These are phyloP conservation scores for Meripilus lineatus DNA, from an alignment of 1,284 basidiomycete genomes.

Conservation along the genomic window DNA sequence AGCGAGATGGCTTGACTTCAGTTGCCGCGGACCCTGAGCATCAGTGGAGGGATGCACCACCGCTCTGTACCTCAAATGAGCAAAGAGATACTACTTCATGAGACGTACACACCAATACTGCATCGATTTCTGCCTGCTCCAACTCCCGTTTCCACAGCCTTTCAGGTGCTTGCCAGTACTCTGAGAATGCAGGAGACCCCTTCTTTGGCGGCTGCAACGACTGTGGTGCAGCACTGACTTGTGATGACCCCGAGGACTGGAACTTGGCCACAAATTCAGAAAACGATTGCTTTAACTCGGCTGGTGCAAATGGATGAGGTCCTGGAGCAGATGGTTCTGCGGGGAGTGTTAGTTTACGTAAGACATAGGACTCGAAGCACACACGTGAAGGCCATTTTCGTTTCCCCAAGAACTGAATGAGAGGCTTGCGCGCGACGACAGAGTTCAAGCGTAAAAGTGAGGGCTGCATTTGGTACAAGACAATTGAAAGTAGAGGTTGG, in stretches of 20 bases:
- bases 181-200: slow-evolving; percentile 38
- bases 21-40: slow-evolving; percentile 3
- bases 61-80: slow-evolving; percentile 45
- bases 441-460: slow-evolving; percentile 36
- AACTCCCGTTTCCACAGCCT: slow-evolving; percentile 62
- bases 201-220: slow-evolving; percentile 18
- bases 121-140: slow-evolving; percentile 71
- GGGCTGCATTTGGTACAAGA: no score
- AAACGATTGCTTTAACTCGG: slow-evolving; percentile 63
- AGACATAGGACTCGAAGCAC: slow-evolving; percentile 15
- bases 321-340: slow-evolving; percentile 57
- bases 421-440: slow-evolving; percentile 46
- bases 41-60: slow-evolving; percentile 60
- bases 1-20: no score
- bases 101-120: slow-evolving; percentile 69
- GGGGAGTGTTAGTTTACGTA: slow-evolving; percentile 1
- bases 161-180: slow-evolving; percentile 80
- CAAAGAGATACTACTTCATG: no score
- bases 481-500: no score
- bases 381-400: slow-evolving; percentile 56
- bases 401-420: slow-evolving; percentile 80
- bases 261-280: slow-evolving; percentile 53
- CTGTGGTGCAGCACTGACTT: slow-evolving; percentile 3
- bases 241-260: slow-evolving; percentile 31
- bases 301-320: slow-evolving; percentile 74